Conservation (phyloP, 768 basidiomycete genomes). For the Sistotremastrum suecicum region DNA sequence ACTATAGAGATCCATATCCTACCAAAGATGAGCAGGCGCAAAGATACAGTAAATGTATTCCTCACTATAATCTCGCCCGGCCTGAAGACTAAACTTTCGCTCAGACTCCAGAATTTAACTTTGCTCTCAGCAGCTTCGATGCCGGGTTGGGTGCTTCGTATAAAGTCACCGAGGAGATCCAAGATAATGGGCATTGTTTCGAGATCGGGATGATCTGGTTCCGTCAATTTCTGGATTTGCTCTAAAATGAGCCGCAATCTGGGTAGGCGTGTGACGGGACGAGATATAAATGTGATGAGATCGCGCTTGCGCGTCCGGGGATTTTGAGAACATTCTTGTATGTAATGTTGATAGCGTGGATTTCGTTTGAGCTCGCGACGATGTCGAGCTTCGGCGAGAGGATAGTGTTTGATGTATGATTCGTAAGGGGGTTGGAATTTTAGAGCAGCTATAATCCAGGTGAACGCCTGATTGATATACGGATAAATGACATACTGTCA, state of each 20-base stretch:
- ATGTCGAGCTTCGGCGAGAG: conserved; percentile 70
- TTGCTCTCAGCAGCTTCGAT: conserved; percentile 85
- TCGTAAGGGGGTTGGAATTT: conserved; percentile 57
- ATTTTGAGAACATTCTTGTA: conserved; percentile 46
- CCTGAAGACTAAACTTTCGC: conserved; percentile 60
- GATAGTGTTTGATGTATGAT: conserved; percentile 78
- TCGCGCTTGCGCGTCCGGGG: conserved; percentile 63
- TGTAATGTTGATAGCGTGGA: conserved; percentile 48
- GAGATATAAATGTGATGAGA: conserved; percentile 66
- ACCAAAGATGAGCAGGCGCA: conserved; percentile 2
- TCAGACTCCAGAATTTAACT: conserved; percentile 75
- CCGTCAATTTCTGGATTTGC: conserved; percentile 51
- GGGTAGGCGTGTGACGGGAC: conserved; percentile 82
- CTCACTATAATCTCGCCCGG: conserved; percentile 73
- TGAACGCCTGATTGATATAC: not conserved
- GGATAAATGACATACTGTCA: conserved; percentile 35
- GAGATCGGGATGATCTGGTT: conserved; percentile 63
- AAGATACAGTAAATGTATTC: not conserved
- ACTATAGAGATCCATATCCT: conserved; percentile 78
- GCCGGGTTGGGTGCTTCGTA: conserved; percentile 81
- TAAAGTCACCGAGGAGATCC: conserved; percentile 49
- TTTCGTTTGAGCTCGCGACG: conserved; percentile 64
- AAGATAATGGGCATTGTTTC: conserved; percentile 65
- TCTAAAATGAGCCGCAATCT: conserved; percentile 64
- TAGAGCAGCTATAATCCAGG: conserved; percentile 13